Evolutionary conservation across 2,329 filamentous ascomycete species (phyloP), one percentile per base, ranked within the genome.

Genomic region (Botrytis pseudocinerea): DNA sequence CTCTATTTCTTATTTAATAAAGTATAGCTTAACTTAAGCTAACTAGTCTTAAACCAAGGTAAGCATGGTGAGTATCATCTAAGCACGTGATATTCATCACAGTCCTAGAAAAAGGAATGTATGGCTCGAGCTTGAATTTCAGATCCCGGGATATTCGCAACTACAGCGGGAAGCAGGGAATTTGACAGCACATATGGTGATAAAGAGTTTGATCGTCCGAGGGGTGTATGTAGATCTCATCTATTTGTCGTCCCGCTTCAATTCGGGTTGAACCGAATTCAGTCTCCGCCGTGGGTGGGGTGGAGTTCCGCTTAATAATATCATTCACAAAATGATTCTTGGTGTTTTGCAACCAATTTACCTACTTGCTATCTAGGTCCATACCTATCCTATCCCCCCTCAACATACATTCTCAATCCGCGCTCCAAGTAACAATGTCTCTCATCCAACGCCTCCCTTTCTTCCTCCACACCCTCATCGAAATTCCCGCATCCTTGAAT

Each of bases 401-500:
- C 18, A 18, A 40, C 22, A 1, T 42, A 46, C 25, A 73, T 38
- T 32, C 6, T 22, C 46, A 3, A 25, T 18, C 22, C 18, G 16
- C 28, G 20, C 38, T n/a, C 51, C 28, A n/a, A 64, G 64, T 28
- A 40, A 57, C 44, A 54, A 60, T 73, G 46, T 70, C 68, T 28
- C 57, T 74, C 61, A 22, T 46, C 20, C 42, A 68, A 35, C 65
- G 46, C 25, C 42, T 77, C 22, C 76, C 78, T 4, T 80, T 81
- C 73, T 73, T 79, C 35, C 71, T 82, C 6, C 82, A 83, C 75
- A 74, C 80, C 70, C 32, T 82, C 59, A 76, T 82, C 70, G 82
- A 84, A 74, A 65, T 78, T 9, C 82, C 82, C 3, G 83, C 83
- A 22, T 79, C 78, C 9, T 64, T 82, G 2, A 80, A 80, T 73